Evolutionary conservation across 139 green algal species (phyloP), one percentile per base, ranked within the genome.

Genomic region (Chlamydomonas sphaeroides): DNA sequence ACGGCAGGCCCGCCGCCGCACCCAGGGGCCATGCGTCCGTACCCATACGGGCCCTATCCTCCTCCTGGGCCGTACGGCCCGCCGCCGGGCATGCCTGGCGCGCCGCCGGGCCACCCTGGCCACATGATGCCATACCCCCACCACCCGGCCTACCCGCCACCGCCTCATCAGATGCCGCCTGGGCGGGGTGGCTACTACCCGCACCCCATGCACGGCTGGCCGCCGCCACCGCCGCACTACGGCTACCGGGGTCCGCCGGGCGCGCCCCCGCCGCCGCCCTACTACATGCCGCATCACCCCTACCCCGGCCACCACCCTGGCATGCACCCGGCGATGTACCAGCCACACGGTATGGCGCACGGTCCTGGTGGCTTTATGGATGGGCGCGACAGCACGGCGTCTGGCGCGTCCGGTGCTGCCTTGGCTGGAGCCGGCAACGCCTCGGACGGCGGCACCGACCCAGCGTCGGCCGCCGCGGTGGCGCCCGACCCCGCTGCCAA

Each of bases 291-390:
- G 59, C 74, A 57, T 0, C 73, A 59, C 5, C 67, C 67, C 61
- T 59, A 51, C 56, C n/a, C n/a, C n/a, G 72, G 74, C 5, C 74
- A 32, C 8, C 74, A 61, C 32, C 74, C 74, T 18, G 59, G 33
- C 49, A 80, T 80, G 74, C 74, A 80, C 41, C 74, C 74, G 30
- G 74, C 25, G 5, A 80, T 80, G 74, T 61, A 80, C 39, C 74
- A 48, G 14, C 59, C 30, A 3, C 59, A 23, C 20, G 18, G 5
- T 23, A 30, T 18, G 38, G n/a, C 56, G 38, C 72, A n/a, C n/a
- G n/a, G n/a, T n/a, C n/a, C 35, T 41, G 69, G 69, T 1, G 26
- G 56, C 33, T 30, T 32, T 25, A 35, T 39, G 39, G 20, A 30
- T 18, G 35, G 21, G 25, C 21, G 6, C 3, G 63, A 39, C 30